Evolutionary conservation across 1,284 basidiomycete genomes (phyloP).

Genomic region (Apiotrichum siamense): DNA sequence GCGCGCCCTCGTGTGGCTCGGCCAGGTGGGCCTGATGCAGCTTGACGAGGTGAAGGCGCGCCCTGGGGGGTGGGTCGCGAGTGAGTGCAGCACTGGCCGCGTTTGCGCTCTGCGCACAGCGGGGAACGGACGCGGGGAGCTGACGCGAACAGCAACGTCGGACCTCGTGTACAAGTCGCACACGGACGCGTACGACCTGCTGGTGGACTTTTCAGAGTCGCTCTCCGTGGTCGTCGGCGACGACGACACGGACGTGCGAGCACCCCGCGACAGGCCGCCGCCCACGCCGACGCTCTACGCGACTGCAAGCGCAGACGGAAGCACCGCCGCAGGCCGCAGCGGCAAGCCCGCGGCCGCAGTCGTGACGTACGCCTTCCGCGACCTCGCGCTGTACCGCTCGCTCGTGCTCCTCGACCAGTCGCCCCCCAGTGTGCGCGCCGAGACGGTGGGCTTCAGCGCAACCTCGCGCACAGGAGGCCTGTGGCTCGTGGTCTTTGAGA

Average conservation of each 20-base stretch:
- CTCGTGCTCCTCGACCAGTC: conserved; percentile 30
- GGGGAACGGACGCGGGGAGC: too few species aligned
- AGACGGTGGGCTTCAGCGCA: conserved; percentile 13
- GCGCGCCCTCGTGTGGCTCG: conserved; percentile 24
- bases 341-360: conserved; percentile 3
- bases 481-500: conserved; percentile 39
- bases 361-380: conserved; percentile 33
- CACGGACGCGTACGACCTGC: conserved; percentile 35
- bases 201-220: conserved; percentile 37
- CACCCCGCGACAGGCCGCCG: conserved; percentile 5
- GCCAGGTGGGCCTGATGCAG: conserved; percentile 42
- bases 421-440: conserved; percentile 24
- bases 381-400: conserved; percentile 38
- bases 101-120: too few species aligned
- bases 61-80: conserved; percentile 38
- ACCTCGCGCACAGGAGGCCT: conserved; percentile 19
- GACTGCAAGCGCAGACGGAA: not conserved
- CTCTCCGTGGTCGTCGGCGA: conserved; percentile 8
- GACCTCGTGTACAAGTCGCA: conserved; percentile 40
- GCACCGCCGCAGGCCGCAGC: not conserved
- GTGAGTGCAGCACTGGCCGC: conserved; percentile 17
- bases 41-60: conserved; percentile 26
- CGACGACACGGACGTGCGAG: conserved; percentile 11
- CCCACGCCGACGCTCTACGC: not conserved
- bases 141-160: conserved; percentile 37